Percentiles rank a stretch among this genome's conserved stretches.
These are phyloP conservation scores for Euphrasia arctica DNA, from an alignment of 305 asterid species.

Conservation along the genomic window DNA sequence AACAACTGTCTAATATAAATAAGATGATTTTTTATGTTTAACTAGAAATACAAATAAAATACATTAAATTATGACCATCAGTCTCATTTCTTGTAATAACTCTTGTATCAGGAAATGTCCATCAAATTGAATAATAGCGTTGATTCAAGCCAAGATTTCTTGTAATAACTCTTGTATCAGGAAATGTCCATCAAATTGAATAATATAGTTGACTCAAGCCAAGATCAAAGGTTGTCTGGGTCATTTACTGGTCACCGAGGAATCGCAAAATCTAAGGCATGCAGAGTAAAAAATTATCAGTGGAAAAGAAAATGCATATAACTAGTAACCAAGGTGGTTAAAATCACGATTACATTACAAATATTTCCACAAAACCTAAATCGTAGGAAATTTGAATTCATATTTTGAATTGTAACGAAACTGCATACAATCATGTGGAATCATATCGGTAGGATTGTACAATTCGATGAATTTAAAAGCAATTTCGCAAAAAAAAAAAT, in stretches of 20 bases:
- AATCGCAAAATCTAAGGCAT: constrained; percentile 44
- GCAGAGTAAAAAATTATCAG: constrained; percentile 31
- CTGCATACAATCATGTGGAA: too few relatives aligned
- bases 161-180: constrained; percentile 19
- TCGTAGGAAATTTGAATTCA: background rate
- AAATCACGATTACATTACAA: too few relatives aligned
- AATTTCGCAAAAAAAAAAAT: too few relatives aligned
- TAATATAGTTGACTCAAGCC: background rate
- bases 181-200: constrained; percentile 12
- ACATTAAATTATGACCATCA: constrained; percentile 19
- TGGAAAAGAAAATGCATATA: constrained; percentile 1
- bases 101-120: constrained; percentile 25
- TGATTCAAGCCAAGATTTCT: constrained; percentile 17
- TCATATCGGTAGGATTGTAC: too few relatives aligned
- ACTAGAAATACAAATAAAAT: constrained; percentile 1
- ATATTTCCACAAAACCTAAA: too few relatives aligned
- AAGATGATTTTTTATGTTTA: background rate
- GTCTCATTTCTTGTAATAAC: constrained; percentile 12
- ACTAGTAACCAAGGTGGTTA: too few relatives aligned
- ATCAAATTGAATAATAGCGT: too few relatives aligned
- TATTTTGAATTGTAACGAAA: too few relatives aligned
- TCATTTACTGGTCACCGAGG: constrained; percentile 45
- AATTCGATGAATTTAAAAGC: too few relatives aligned
- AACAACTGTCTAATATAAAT: too few relatives aligned
- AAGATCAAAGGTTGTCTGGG: constrained; percentile 21